Conservation (phyloP, 2,329 filamentous ascomycete species). For the Bertia moriformis region DNA sequence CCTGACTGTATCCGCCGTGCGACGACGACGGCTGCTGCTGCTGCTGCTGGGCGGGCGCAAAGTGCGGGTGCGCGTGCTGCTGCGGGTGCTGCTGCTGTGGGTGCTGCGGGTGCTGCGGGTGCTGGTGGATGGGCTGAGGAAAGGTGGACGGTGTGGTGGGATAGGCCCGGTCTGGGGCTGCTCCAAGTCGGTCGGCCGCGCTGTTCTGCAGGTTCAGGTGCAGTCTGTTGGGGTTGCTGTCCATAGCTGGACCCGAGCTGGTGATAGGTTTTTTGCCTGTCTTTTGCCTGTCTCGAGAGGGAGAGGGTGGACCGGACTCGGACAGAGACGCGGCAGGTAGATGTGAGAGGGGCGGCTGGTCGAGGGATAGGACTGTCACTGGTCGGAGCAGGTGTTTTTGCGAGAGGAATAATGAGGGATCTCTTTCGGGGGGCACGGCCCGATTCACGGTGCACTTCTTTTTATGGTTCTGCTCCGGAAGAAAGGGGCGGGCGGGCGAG, state of each 20-base stretch:
- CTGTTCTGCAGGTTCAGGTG: conserved; percentile 24
- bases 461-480: too few species aligned
- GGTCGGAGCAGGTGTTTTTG: too few species aligned
- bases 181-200: too few species aligned
- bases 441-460: too few species aligned
- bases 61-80: conserved; percentile 12
- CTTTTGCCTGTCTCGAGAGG: too few species aligned
- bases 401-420: too few species aligned
- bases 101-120: conserved; percentile 13
- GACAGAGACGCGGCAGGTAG: neutral
- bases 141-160: conserved; percentile 91
- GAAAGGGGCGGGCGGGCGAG: too few species aligned
- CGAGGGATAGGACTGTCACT: too few species aligned
- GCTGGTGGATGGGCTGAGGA: conserved; percentile 65
- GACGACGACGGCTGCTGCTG: conserved; percentile 24
- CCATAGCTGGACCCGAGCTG: too few species aligned
- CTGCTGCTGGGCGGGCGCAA: conserved; percentile 10
- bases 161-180: conserved; percentile 52
- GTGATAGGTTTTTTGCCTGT: too few species aligned
- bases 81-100: conserved; percentile 8
- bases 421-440: neutral
- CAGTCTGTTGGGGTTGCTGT: conserved; percentile 22
- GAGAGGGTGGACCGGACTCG: too few species aligned
- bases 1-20: conserved; percentile 19
- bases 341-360: too few species aligned